Evolutionary conservation across 2,329 filamentous ascomycete species (phyloP).

Genomic region (Colletotrichum cuscutae): DNA sequence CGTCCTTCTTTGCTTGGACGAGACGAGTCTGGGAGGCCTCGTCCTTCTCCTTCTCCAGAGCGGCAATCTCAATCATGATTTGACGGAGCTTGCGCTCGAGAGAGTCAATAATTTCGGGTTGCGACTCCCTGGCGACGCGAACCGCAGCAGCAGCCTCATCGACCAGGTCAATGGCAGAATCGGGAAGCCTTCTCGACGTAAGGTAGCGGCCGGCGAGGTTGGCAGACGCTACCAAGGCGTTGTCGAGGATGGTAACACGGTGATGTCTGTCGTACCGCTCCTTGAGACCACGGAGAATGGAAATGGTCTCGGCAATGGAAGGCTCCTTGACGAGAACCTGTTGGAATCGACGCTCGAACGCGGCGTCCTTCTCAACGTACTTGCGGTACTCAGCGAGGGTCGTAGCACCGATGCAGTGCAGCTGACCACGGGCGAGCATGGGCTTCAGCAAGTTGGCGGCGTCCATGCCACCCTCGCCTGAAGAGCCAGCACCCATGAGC

Average conservation of each 20-base stretch:
- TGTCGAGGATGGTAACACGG: constrained; percentile 95
- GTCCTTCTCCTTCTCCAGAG: constrained; percentile 92
- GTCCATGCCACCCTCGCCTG: constrained; percentile 98
- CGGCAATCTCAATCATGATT: constrained; percentile 97
- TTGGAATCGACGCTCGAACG: constrained; percentile 98
- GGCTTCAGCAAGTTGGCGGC: constrained; percentile 97
- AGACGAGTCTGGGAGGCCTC: constrained; percentile 89
- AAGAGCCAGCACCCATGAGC: constrained; percentile 95
- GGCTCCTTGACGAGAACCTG: constrained; percentile 98
- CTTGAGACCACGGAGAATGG: constrained; percentile 97
- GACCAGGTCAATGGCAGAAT: constrained; percentile 95
- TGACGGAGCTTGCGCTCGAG: constrained; percentile 91
- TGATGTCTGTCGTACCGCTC: constrained; percentile 99
- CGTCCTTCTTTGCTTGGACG: constrained; percentile 85
- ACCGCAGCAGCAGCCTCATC: constrained; percentile 98
- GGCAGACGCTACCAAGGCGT: constrained; percentile 90
- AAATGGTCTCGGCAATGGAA: constrained; percentile 87
- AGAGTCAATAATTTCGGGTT: constrained; percentile 94
- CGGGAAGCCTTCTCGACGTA: constrained; percentile 88
- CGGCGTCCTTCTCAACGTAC: constrained; percentile 98
- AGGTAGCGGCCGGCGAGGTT: constrained; percentile 93
- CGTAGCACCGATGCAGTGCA: constrained; percentile 98
- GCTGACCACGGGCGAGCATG: constrained; percentile 94
- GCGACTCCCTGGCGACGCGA: constrained; percentile 92
- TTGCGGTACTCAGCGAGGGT: constrained; percentile 96